Conservation (phyloP, 257 asterid species). For the Solanum sejunctum region DNA sequence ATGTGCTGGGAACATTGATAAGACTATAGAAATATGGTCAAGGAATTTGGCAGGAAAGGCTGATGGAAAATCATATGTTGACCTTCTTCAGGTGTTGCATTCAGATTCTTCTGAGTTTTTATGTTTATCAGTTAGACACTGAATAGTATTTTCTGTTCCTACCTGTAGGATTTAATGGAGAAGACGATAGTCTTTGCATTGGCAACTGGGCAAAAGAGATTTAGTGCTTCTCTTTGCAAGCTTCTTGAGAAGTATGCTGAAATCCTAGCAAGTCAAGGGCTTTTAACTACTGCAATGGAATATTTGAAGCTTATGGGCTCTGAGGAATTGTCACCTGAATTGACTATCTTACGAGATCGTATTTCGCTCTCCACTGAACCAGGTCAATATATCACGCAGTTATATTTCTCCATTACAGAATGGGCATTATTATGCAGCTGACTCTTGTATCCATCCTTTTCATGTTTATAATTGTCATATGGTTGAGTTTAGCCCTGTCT, state of each 20-base stretch:
- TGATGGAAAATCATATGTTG: slow-evolving; percentile 75
- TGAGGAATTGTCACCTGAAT: slow-evolving; percentile 83
- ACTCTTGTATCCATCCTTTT: neutral
- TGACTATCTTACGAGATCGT: slow-evolving; percentile 73
- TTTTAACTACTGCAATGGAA: slow-evolving; percentile 82
- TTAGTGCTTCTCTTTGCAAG: slow-evolving; percentile 73
- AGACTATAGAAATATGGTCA: slow-evolving; percentile 89
- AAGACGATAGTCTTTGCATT: slow-evolving; percentile 86
- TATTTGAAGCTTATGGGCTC: slow-evolving; percentile 83
- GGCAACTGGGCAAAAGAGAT: slow-evolving; percentile 82
- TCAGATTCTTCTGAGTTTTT: neutral
- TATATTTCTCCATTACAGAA: neutral
- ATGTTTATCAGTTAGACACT: neutral
- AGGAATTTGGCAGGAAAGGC: slow-evolving; percentile 48
- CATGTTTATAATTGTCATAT: neutral
- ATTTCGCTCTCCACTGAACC: slow-evolving; percentile 65
- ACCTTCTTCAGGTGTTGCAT: slow-evolving; percentile 63
- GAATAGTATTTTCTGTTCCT: slow-evolving; percentile 2
- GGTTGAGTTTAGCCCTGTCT: neutral
- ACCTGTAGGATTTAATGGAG: slow-evolving; percentile 84
- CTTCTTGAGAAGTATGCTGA: slow-evolving; percentile 96
- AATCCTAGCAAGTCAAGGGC: slow-evolving; percentile 96
- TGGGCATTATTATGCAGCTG: neutral
- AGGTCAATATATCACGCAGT: slow-evolving; percentile 25
- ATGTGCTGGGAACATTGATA: slow-evolving; percentile 94